Conservation (phyloP, 306 rosid genomes). For the Rosa multiflora region DNA sequence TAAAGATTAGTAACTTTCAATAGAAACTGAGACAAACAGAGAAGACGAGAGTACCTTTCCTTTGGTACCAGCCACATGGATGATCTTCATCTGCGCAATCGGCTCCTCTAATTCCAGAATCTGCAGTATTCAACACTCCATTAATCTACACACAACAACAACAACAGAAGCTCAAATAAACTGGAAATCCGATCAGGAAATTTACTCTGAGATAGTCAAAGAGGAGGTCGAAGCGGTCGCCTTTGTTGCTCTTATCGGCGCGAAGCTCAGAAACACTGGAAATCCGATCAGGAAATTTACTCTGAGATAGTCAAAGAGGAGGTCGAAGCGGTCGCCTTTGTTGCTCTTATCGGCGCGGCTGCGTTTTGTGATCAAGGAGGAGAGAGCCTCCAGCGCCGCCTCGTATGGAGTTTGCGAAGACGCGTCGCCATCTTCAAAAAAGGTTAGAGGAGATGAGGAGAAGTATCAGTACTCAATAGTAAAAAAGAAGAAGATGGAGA, state of each 20-base stretch:
- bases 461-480: slow-evolving; percentile 12
- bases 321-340: slow-evolving; percentile 64
- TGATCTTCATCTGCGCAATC: slow-evolving; percentile 73
- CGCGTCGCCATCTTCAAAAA: slow-evolving; percentile 43
- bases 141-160: neutral
- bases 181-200: neutral
- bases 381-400: slow-evolving; percentile 78
- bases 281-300: slow-evolving; percentile 20
- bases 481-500: neutral
- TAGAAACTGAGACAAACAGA: neutral
- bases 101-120: slow-evolving; percentile 87
- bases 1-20: neutral
- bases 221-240: slow-evolving; percentile 66
- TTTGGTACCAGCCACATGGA: slow-evolving; percentile 97
- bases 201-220: slow-evolving; percentile 63
- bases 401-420: slow-evolving; percentile 48
- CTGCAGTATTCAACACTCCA: slow-evolving; percentile 30
- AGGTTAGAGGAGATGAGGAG: neutral
- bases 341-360: slow-evolving; percentile 76
- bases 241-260: no score
- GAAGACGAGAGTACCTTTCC: slow-evolving; percentile 65
- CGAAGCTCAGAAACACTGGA: no score
- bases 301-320: slow-evolving; percentile 66
- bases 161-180: neutral
- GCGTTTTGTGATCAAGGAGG: slow-evolving; percentile 78